Percentiles rank a stretch among this genome's conserved stretches.
Conservation (phyloP, 2,329 filamentous ascomycete species). For the Chrysoporthe deuterocubensis region DNA sequence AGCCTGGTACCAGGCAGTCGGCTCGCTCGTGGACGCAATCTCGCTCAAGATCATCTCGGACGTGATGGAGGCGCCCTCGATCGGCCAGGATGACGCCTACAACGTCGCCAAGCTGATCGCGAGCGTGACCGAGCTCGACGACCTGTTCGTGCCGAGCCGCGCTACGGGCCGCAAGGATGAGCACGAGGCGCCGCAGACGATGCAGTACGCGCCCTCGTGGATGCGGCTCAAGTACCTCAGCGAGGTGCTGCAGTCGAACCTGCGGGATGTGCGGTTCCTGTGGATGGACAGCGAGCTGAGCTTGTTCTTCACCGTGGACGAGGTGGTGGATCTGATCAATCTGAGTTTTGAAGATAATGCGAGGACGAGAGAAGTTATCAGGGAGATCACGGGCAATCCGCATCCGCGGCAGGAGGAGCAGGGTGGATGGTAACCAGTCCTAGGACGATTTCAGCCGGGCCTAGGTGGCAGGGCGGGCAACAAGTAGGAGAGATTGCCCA, state of each 20-base stretch:
- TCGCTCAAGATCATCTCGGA: constrained; percentile 64
- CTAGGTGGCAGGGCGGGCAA: too few relatives aligned
- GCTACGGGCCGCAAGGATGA: constrained; percentile 32
- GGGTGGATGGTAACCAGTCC: constrained; percentile 13
- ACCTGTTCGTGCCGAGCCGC: constrained; percentile 59
- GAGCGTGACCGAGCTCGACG: constrained; percentile 61
- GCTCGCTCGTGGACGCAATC: constrained; percentile 62
- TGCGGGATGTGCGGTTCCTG: constrained; percentile 64
- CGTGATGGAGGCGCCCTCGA: constrained; percentile 64
- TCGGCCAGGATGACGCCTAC: constrained; percentile 68
- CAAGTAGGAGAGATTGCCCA: not conserved
- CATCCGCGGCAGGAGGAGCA: constrained; percentile 40
- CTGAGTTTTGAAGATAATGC: constrained; percentile 68
- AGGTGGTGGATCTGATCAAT: constrained; percentile 65
- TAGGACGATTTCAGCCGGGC: not conserved
- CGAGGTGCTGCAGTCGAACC: constrained; percentile 68
- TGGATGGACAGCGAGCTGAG: constrained; percentile 71
- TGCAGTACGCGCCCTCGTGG: constrained; percentile 66
- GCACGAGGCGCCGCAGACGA: constrained; percentile 55
- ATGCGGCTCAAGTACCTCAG: constrained; percentile 66
- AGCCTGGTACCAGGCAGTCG: constrained; percentile 66
- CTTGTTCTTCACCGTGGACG: constrained; percentile 62
- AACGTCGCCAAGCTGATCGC: constrained; percentile 63
- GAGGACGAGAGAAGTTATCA: constrained; percentile 60
- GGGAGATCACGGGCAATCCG: constrained; percentile 59